A percentile compares a stretch with the other conserved stretches of the same genome.
Conservation (phyloP, 306 rosid species). For the Prunus armeniaca region DNA sequence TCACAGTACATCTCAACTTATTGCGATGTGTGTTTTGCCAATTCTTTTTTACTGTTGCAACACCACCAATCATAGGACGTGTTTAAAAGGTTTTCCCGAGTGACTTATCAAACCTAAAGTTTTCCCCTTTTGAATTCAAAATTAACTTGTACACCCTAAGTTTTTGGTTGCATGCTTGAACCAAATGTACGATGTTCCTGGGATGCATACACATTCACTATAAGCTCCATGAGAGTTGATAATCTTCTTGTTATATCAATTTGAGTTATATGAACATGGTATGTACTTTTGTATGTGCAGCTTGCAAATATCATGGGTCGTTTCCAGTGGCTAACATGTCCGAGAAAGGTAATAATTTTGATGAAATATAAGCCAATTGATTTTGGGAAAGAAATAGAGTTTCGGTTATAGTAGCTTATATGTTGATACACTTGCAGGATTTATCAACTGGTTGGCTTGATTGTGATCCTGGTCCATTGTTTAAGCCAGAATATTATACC, state of each 20-base stretch:
- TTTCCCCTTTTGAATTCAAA: not conserved
- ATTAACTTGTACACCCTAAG: not conserved
- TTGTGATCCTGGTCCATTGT: constrained; percentile 93
- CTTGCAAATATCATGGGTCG: constrained; percentile 90
- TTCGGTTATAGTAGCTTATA: constrained; percentile 18
- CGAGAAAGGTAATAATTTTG: constrained; percentile 73
- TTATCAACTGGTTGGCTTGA: constrained; percentile 88
- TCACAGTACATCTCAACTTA: not conserved
- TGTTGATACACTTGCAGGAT: constrained; percentile 62
- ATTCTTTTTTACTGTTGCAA: not conserved
- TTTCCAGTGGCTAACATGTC: constrained; percentile 89
- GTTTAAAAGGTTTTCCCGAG: not conserved
- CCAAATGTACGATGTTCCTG: not conserved
- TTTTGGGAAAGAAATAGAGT: constrained; percentile 7
- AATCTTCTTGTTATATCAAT: constrained; percentile 12
- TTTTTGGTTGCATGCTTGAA: not conserved
- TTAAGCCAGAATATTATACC: constrained; percentile 63
- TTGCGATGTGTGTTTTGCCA: not conserved
- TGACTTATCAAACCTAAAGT: not conserved
- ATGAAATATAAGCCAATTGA: constrained; percentile 13
- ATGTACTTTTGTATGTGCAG: constrained; percentile 53
- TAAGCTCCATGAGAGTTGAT: not conserved
- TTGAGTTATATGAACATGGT: constrained; percentile 17
- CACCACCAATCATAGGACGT: not conserved
- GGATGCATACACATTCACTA: not conserved